Percentiles rank a stretch among this genome's conserved stretches.
Evolutionary conservation across 345 rosid species (phyloP).

Genomic region (Anacardium occidentale): DNA sequence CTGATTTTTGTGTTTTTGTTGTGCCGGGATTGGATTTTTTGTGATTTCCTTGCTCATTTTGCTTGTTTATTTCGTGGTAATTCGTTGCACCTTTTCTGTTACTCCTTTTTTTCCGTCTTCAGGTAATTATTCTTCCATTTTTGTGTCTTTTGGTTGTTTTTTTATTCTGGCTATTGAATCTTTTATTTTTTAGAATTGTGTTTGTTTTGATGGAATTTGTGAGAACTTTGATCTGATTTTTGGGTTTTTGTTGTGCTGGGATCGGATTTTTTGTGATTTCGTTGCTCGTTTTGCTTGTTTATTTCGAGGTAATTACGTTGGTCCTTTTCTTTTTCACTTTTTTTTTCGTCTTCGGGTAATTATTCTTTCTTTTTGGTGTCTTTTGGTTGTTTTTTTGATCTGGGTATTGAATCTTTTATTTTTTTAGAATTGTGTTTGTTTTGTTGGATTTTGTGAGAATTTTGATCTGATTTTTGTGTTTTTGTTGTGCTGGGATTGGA

Average conservation of each 20-base stretch:
- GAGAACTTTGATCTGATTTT: constrained; percentile 39
- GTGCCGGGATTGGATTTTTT: too few relatives aligned
- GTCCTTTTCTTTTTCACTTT: too few relatives aligned
- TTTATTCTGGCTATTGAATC: constrained; percentile 15
- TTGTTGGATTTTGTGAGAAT: background rate
- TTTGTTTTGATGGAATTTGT: background rate
- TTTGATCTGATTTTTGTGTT: constrained; percentile 42
- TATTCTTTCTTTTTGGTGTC: too few relatives aligned
- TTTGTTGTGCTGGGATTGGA: constrained; percentile 10
- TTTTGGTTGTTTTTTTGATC: too few relatives aligned
- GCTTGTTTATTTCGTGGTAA: too few relatives aligned
- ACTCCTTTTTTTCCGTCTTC: constrained; percentile 25
- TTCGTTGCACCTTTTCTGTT: constrained; percentile 13
- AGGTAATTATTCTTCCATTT: constrained; percentile 31
- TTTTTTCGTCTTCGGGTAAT: too few relatives aligned
- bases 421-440: constrained; percentile 6
- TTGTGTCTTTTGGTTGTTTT: background rate
- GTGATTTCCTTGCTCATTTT: too few relatives aligned
- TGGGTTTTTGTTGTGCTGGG: constrained; percentile 12
- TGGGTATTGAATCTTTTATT: constrained; percentile 12
- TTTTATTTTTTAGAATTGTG: constrained; percentile 5
- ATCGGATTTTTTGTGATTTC: constrained; percentile 22
- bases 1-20: too few relatives aligned
- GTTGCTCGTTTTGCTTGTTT: constrained; percentile 3
- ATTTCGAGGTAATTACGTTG: too few relatives aligned